Evolutionary conservation across 2,329 filamentous ascomycete species (phyloP).

Genomic region (Fusarium sp.): DNA sequence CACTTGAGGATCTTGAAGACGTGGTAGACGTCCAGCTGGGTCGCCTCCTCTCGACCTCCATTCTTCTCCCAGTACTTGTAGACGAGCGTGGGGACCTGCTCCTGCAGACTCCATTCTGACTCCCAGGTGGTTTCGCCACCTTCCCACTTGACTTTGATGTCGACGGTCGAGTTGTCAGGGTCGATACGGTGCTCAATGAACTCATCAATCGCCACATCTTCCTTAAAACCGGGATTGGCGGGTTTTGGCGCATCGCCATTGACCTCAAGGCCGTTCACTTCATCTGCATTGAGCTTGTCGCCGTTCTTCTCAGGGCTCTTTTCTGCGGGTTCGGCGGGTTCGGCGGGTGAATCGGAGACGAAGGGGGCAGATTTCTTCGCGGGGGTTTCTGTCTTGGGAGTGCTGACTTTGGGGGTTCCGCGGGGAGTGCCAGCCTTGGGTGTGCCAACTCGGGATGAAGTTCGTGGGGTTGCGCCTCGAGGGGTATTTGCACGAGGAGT

Average conservation of each 20-base stretch:
- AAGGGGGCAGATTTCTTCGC: not conserved
- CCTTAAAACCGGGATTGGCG: slow-evolving; percentile 10
- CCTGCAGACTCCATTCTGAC: slow-evolving; percentile 41
- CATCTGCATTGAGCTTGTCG: slow-evolving; percentile 4
- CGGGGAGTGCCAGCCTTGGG: slow-evolving; percentile 12
- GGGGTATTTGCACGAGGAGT: slow-evolving; percentile 18
- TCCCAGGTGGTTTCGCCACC: slow-evolving; percentile 40
- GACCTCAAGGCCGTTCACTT: not conserved
- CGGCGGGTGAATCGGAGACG: not conserved
- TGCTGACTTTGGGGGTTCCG: slow-evolving; percentile 12
- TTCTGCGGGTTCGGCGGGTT: not conserved
- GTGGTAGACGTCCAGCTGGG: slow-evolving; percentile 38
- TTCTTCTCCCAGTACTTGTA: slow-evolving; percentile 42
- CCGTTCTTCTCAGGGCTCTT: not conserved
- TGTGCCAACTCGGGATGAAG: not conserved
- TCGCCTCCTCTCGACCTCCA: slow-evolving; percentile 38
- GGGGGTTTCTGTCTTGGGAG: slow-evolving; percentile 20
- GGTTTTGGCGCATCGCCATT: slow-evolving; percentile 13
- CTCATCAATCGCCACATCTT: slow-evolving; percentile 38
- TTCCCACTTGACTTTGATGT: slow-evolving; percentile 38
- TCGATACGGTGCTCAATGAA: slow-evolving; percentile 37
- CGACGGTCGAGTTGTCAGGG: slow-evolving; percentile 35
- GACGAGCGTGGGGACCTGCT: slow-evolving; percentile 38
- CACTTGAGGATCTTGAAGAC: slow-evolving; percentile 42
- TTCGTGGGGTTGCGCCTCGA: slow-evolving; percentile 14